These are phyloP conservation scores for Nemania bipapillata DNA, from an alignment of 2,329 filamentous ascomycete species.

Conservation along the genomic window DNA sequence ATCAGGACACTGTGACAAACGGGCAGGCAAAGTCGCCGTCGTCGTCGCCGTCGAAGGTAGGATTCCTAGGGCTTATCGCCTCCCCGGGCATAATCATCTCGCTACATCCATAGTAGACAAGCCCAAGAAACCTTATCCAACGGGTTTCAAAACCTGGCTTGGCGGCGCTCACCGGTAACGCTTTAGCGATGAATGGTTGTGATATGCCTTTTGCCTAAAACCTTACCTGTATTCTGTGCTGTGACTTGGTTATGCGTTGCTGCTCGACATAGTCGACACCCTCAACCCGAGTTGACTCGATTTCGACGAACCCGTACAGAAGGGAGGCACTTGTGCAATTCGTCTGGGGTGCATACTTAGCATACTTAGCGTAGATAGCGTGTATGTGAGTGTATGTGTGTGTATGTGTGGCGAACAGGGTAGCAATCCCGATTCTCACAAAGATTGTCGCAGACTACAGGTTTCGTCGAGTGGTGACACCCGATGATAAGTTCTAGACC, in stretches of 20 bases:
- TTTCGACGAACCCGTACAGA: conserved; percentile 13
- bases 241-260: conserved; percentile 20
- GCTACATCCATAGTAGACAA: too few relatives aligned
- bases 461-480: conserved; percentile 25
- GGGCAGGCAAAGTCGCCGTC: neutral
- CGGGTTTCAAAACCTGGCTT: conserved; percentile 1
- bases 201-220: conserved; percentile 29
- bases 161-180: neutral
- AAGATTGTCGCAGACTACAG: conserved; percentile 5
- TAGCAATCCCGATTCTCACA: conserved; percentile 4
- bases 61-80: neutral
- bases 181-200: conserved; percentile 9
- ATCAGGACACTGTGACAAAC: neutral
- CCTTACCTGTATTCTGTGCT: conserved; percentile 17
- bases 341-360: conserved; percentile 24
- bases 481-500: conserved; percentile 26
- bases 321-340: conserved; percentile 35
- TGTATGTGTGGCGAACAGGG: conserved; percentile 10
- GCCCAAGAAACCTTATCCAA: neutral
- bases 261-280: neutral
- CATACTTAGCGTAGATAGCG: too few relatives aligned
- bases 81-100: neutral
- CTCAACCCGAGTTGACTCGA: too few relatives aligned
- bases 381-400: too few relatives aligned
- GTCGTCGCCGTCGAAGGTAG: neutral